Base-by-base conservation (phyloP, 176 grass and related monocot genomes). In the Typha latifolia region DNA sequence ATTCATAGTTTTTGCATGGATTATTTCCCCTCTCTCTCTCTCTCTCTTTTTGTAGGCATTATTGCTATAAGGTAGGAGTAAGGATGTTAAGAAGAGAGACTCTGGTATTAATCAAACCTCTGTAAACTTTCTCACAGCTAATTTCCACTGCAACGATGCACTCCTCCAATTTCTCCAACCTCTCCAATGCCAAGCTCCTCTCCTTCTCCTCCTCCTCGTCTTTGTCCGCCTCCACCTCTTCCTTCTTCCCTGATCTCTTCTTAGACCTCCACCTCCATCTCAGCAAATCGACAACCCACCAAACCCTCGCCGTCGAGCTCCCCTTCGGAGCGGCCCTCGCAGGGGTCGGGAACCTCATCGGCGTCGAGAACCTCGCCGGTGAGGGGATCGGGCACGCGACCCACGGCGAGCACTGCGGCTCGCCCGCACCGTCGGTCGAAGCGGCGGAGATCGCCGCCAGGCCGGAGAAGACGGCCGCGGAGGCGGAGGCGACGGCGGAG, bases 31-130 rank as follows among this genome's bases (percentile, higher is more conserved):
- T n/a, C n/a, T n/a, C n/a, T n/a, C n/a, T n/a, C n/a, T n/a, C n/a
- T n/a, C n/a, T 3, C 12, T 53, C 14, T 24, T 51, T 51, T 51
- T 5, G 27, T 29, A 3, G 27, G 27, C 27, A 29, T 9, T 2
- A 19, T 2, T 21, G 16, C 18, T 47, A 71, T 50, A 90, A 78
- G 32, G 51, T 74, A 51, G 91, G 87, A 8, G 70, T 96, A 6
- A 91, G 82, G 24, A 96, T 91, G 78, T 96, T 96, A 61, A 96
- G 84, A 48, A 96, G 78, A 5, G 76, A 87, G 67, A 96, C 91
- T 75, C 91, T 83, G 23, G 79, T 84, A 62, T 96, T 96, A 32
- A 88, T 73, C 12, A 96, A 55, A 23, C 78, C 79, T 0, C 84
- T 70, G 47, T 85, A 96, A n/a, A 96, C 84, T 77, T 68, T 75